Evolutionary conservation across 495 filamentous ascomycete genomes (phyloP).

Genomic region (Pseudevernia furfuracea): DNA sequence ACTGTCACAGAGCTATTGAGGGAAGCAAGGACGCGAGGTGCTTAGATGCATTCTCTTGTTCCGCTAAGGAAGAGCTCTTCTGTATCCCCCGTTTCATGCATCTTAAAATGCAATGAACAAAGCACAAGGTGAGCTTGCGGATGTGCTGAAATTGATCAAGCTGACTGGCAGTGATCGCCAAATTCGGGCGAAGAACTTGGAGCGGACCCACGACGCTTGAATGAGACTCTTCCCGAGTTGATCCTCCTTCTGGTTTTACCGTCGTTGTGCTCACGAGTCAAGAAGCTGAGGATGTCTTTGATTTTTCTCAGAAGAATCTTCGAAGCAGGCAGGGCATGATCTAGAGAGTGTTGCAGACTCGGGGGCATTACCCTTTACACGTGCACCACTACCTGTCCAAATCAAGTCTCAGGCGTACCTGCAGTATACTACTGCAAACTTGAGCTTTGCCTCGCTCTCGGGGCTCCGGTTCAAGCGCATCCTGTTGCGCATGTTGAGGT

Average conservation of each 20-base stretch:
- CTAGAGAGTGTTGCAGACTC: not conserved
- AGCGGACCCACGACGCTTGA: not conserved
- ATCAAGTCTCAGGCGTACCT: not conserved
- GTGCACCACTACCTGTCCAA: too few species aligned
- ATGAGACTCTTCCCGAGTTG: not conserved
- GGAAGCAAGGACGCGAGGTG: slow-evolving; percentile 17
- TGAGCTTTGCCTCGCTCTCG: not conserved
- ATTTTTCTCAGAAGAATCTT: not conserved
- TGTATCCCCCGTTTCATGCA: not conserved
- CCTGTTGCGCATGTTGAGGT: not conserved
- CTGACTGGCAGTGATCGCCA: not conserved
- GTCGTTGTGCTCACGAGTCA: not conserved
- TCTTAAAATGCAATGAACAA: not conserved
- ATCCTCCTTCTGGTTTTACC: not conserved
- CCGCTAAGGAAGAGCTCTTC: not conserved
- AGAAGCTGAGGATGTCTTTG: not conserved
- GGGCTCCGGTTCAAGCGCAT: not conserved
- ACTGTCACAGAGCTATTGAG: slow-evolving; percentile 58
- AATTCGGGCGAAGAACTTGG: not conserved
- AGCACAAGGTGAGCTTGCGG: not conserved
- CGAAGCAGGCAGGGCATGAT: not conserved
- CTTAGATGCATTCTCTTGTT: not conserved
- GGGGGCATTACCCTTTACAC: not conserved
- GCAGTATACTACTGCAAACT: not conserved
- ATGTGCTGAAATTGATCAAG: not conserved